Evolutionary conservation across 2,329 filamentous ascomycete species (phyloP).

Genomic region (Exophiala oligosperma): DNA sequence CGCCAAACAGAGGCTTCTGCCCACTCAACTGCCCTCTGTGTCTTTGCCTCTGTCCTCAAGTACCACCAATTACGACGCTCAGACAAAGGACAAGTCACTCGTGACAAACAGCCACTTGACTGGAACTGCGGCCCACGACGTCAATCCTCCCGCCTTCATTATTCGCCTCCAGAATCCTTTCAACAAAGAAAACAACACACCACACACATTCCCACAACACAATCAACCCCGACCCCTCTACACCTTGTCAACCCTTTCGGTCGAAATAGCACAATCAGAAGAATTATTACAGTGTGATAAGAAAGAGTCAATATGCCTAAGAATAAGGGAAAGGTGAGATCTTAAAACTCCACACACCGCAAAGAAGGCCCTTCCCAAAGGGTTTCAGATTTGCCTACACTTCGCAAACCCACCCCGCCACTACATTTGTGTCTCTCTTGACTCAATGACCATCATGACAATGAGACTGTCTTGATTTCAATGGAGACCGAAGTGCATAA

Average conservation of each 20-base stretch:
- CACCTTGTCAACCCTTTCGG: not conserved
- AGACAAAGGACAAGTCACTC: not conserved
- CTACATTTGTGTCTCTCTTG: not conserved
- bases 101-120: not conserved
- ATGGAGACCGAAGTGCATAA: too few relatives aligned
- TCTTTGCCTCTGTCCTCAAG: not conserved
- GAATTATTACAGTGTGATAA: not conserved
- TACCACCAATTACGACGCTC: too few relatives aligned
- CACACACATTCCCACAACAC: constrained; percentile 8
- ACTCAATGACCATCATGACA: not conserved
- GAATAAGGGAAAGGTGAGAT: constrained; percentile 96
- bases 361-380: not conserved
- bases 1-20: too few relatives aligned
- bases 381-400: too few relatives aligned
- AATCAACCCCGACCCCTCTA: not conserved
- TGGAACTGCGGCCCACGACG: not conserved
- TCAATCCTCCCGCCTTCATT: constrained; percentile 8
- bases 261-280: not conserved
- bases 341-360: constrained; percentile 29
- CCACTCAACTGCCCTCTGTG: not conserved
- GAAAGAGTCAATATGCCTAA: constrained; percentile 73
- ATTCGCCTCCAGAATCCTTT: constrained; percentile 9
- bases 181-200: constrained; percentile 1
- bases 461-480: too few relatives aligned
- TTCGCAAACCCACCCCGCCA: constrained; percentile 3